A percentile compares a stretch with the other conserved stretches of the same genome.
These are phyloP conservation scores for Ceratobasidium sp. DNA, from an alignment of 1,284 basidiomycete species.

Conservation along the genomic window DNA sequence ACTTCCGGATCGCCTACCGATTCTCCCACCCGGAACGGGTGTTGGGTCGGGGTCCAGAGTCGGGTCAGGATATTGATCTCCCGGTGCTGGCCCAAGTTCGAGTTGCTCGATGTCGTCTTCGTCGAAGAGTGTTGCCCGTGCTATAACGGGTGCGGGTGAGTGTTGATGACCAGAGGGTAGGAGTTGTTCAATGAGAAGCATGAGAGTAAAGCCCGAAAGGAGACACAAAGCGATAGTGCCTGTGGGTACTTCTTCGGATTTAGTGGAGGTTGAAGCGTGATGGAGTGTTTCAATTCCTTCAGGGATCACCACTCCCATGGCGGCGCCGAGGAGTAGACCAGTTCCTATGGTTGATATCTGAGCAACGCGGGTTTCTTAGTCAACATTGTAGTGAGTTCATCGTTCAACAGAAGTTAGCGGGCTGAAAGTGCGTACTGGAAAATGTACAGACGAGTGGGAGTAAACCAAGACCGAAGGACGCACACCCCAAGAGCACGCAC, in stretches of 20 bases:
- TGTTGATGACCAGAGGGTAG: slow-evolving; percentile 55
- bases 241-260: slow-evolving; percentile 62
- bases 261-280: slow-evolving; percentile 49
- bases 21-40: slow-evolving; percentile 8
- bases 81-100: slow-evolving; percentile 38
- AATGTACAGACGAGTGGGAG: slow-evolving; percentile 80
- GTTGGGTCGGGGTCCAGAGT: slow-evolving; percentile 20
- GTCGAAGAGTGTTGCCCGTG: slow-evolving; percentile 17
- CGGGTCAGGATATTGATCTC: slow-evolving; percentile 40
- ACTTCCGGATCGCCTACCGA: slow-evolving; percentile 61
- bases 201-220: slow-evolving; percentile 85
- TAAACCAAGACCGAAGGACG: slow-evolving; percentile 80
- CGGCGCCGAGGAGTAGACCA: slow-evolving; percentile 90
- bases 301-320: slow-evolving; percentile 91
- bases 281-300: slow-evolving; percentile 68
- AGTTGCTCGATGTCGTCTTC: slow-evolving; percentile 49
- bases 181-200: slow-evolving; percentile 83
- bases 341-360: slow-evolving; percentile 79
- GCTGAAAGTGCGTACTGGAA: slow-evolving; percentile 76
- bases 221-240: slow-evolving; percentile 78
- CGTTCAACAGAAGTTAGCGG: neutral
- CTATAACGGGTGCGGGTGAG: neutral
- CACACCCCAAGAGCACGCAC: slow-evolving; percentile 77
- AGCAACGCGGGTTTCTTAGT: slow-evolving; percentile 69
- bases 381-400: slow-evolving; percentile 45